Evolutionary conservation across 2,329 filamentous ascomycete genomes (phyloP), one percentile per base, ranked within the genome.

Genomic region (Xylariales sp.): DNA sequence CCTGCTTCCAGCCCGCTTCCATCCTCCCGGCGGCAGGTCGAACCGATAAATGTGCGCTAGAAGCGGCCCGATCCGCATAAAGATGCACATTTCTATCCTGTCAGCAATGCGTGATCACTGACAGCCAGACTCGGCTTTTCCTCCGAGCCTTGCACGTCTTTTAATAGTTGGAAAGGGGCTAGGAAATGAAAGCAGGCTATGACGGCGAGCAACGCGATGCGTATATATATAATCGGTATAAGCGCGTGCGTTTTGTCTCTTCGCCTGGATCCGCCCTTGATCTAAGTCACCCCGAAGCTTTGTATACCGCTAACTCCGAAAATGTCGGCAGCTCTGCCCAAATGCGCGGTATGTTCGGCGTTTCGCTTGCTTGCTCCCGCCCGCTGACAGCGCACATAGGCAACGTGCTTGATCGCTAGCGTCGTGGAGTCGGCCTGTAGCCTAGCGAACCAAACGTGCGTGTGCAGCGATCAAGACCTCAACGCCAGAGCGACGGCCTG

Each of bases 401-500:
- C 36, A 45, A 16, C 48, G 6, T 53, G 58, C 52, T n/a, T 74
- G 43, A 6, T 65, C 10, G 55, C 63, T 16, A 62, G 54, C 30
- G 46, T 68, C 41, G 54, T 49, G 46, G 64, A 62, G 28, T 70
- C 71, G 54, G 61, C 62, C 41, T 74, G 71, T 43, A 49, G 65
- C 10, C 3, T 64, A n/a, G 66, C 62, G 18, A 70, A 76, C 46
- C 53, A 64, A 5, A 65, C 73, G 10, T 76, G 75, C 57, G 68
- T 75, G 45, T 76, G 75, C 57, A 67, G 65, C n/a, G 73, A 75
- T 55, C 65, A 64, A 36, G 39, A 54, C 18, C 65, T 76, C 16
- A 68, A 67, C 46, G 69, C 64, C 9, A 48, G 72, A 30, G 74
- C 76, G 32, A 72, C 75, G 39, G 65, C 66, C 32, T 77, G 75